Base-by-base conservation (phyloP, 768 basidiomycete species). In the Mycena rebaudengoi region DNA sequence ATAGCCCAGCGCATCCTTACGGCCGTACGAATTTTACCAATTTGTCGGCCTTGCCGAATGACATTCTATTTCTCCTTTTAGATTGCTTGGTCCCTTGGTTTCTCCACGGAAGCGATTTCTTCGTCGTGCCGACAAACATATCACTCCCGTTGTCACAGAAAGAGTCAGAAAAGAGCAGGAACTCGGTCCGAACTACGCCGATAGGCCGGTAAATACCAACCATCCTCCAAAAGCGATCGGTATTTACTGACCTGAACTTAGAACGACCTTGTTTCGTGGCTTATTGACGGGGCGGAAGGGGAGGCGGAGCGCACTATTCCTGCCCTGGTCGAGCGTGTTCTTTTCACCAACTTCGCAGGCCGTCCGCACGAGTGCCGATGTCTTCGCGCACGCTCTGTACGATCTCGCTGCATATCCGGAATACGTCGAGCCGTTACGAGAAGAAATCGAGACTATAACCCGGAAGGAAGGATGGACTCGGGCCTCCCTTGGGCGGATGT, bases 221-320 rank as follows among this genome's bases (percentile, higher is more conserved):
- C 30, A 28, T 51, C 20, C 14, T 28, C 5, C 45, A 8, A 4
- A 62, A 39, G 16, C 10, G 32, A 29, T 6, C 4, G 32, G n/a
- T 16, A 18, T 41, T 3, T 11, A 8, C 29, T n/a, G n/a, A n/a
- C n/a, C n/a, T n/a, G n/a, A n/a, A 10, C 32, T 1, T 54, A 79
- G 80, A 76, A 76, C 49, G 80, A 82, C 58, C 62, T 81, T 45
- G 71, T 82, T 1, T 72, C 74, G 43, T 82, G 80, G 80, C 62
- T 80, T 10, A 72, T 80, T 48, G 77, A 76, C 35, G 69, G 68
- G 11, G 77, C 78, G 0, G 37, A 67, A 21, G 69, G 67, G 6
- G 61, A 69, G 5, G 70, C n/a, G n/a, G n/a, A 74, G 26, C 62
- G 60, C 28, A 66, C 65, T 0, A 26, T 73, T 5, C 53, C 68